Percentiles rank a stretch among this genome's conserved stretches.
Conservation (phyloP, 352 stramenopile genomes). For the Blastocystis sp. region DNA sequence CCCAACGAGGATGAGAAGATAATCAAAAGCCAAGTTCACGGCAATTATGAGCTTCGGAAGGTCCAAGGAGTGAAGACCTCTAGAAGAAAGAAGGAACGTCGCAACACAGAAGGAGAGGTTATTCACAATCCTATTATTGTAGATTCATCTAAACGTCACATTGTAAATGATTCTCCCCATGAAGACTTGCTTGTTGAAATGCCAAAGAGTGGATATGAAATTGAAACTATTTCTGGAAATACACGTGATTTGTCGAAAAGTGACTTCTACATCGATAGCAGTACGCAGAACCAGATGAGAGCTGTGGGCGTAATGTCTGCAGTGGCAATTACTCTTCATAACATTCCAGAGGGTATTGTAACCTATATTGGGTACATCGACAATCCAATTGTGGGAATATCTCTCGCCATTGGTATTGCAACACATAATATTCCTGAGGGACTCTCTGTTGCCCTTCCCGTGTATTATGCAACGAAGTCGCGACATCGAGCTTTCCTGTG, state of each 20-base stretch:
- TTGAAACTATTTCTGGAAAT: conserved; percentile 25
- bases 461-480: conserved; percentile 92
- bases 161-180: not conserved
- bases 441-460: conserved; percentile 87
- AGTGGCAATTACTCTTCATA: conserved; percentile 87
- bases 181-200: not conserved
- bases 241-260: conserved; percentile 15
- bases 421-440: conserved; percentile 95
- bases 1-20: not conserved
- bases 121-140: not conserved
- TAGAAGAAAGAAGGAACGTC: not conserved
- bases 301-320: conserved; percentile 85
- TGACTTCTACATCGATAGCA: conserved; percentile 17
- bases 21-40: not conserved
- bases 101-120: conserved; percentile 7
- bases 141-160: not conserved
- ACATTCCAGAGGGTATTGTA: conserved; percentile 89
- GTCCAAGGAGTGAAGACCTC: conserved; percentile 4
- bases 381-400: conserved; percentile 83
- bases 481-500: conserved; percentile 89
- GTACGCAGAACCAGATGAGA: conserved; percentile 73
- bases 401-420: conserved; percentile 87
- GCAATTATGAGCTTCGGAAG: not conserved
- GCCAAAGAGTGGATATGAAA: conserved; percentile 8
- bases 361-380: conserved; percentile 86